These are phyloP conservation scores for Thuja plicata DNA, from an alignment of 83 land plant species.

Conservation along the genomic window DNA sequence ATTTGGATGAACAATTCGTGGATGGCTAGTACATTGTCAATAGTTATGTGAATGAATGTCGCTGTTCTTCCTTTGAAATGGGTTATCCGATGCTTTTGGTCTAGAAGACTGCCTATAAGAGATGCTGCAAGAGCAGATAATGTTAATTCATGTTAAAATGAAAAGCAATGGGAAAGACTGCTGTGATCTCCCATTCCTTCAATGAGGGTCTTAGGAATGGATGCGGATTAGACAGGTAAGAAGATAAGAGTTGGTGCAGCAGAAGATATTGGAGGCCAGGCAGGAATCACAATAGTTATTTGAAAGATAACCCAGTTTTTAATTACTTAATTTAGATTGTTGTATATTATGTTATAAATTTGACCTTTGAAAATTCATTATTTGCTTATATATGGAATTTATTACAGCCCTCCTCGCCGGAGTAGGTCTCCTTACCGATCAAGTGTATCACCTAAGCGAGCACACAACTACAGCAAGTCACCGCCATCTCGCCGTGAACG, in stretches of 20 bases:
- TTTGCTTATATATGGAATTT: conserved; percentile 15
- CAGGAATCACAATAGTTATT: not conserved
- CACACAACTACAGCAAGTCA: conserved; percentile 34
- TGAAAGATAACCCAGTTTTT: not conserved
- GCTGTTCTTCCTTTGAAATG: not conserved
- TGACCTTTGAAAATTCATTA: not conserved
- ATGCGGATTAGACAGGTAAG: not conserved
- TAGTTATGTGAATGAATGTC: not conserved
- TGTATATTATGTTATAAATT: not conserved
- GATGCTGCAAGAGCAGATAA: not conserved
- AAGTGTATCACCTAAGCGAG: conserved; percentile 30
- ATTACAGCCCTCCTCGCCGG: conserved; percentile 32
- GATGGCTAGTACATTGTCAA: not conserved
- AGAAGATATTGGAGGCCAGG: not conserved
- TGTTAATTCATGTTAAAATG: not conserved
- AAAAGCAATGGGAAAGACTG: not conserved
- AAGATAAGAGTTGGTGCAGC: not conserved
- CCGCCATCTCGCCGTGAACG: conserved; percentile 32
- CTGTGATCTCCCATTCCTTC: not conserved
- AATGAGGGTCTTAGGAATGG: not conserved
- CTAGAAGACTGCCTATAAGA: not conserved
- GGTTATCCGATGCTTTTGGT: not conserved
- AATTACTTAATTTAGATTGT: not conserved
- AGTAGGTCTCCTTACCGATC: conserved; percentile 25
- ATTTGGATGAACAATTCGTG: not conserved